Base-by-base conservation (phyloP, 805 yeast genomes). In the Suhomyces sp. region DNA sequence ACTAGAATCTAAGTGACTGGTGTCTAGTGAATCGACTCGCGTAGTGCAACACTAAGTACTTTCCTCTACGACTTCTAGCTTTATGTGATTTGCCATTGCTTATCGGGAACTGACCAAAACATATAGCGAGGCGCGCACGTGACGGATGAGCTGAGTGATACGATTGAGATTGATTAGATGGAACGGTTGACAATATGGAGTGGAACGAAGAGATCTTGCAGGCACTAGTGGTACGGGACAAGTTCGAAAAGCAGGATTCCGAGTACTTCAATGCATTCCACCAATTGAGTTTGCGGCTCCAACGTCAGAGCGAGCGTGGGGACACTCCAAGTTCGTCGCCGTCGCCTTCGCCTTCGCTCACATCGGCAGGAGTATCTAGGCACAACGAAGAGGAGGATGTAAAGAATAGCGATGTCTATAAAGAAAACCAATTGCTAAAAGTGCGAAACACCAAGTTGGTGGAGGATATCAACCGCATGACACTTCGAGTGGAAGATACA, bases 241-340 rank as follows among this genome's bases (percentile, higher is more conserved):
- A 56, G 23, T 51, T 63, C 22, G 76, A 74, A 58, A 60, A 67
- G 56, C 55, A 61, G 46, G 74, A 73, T 54, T 56, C 63, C 2
- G 58, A 61, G 9, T 71, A 67, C 55, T 72, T 60, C 54, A 54
- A 52, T 15, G 77, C 78, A 2, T 74, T 75, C 52, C 52, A 63
- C 27, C 71, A 69, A 46, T 56, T 74, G 46, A 58, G 56, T 48
- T 56, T 60, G 10, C 59, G 54, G 45, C 52, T 61, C 15, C 49
- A 48, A 36, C 49, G 35, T 53, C 27, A 41, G 56, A 17, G 22
- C 17, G 22, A 17, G n/a, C 7, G 23, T 10, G 22, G 35, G 7
- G 36, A 46, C 29, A 27, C 51, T 6, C 24, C 51, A 15, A 26
- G 49, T 24, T 38, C 49, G 38, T 40, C 53, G 9, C 38, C 51